A percentile compares a stretch with the other conserved stretches of the same genome.
phyloP scores from a whole-genome alignment of 1,284 basidiomycete genomes.

The Heterobasidion parviporum region DNA sequence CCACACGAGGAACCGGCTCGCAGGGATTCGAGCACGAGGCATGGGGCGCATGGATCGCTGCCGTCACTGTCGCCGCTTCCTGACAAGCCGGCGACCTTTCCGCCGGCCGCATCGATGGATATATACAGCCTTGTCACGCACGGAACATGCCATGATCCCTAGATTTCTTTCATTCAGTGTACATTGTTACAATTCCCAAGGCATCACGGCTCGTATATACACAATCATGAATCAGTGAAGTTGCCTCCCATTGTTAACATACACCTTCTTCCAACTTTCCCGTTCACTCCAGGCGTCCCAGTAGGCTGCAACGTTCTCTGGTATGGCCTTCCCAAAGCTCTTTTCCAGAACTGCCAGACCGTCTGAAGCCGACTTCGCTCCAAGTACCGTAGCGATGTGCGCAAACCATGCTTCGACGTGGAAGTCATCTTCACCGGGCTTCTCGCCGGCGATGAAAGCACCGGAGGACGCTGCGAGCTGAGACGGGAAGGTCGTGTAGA shows the following conservation, averaged over 20 bases:
- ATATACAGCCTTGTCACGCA: too few relatives aligned
- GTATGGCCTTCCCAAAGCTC: conserved; percentile 29
- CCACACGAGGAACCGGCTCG: too few relatives aligned
- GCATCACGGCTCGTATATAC: too few relatives aligned
- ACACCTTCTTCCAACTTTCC: conserved; percentile 52
- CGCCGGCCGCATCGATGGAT: too few relatives aligned
- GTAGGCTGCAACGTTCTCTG: conserved; percentile 32
- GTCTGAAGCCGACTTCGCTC: conserved; percentile 26
- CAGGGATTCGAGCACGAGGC: too few relatives aligned
- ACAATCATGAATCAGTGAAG: not conserved
- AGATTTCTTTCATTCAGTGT: too few relatives aligned
- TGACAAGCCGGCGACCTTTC: too few relatives aligned
- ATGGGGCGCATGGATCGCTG: too few relatives aligned
- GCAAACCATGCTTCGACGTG: conserved; percentile 46
- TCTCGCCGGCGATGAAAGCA: conserved; percentile 39
- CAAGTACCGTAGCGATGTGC: conserved; percentile 29
- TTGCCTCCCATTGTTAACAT: conserved; percentile 12
- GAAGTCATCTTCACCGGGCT: conserved; percentile 46
- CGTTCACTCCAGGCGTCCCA: conserved; percentile 44
- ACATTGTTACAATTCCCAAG: too few relatives aligned
- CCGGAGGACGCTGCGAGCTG: conserved; percentile 29
- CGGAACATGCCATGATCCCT: too few relatives aligned
- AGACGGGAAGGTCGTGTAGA: conserved; percentile 30
- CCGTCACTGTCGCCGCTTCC: too few relatives aligned
- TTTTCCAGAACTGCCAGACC: conserved; percentile 30